Evolutionary conservation across 1,284 basidiomycete species (phyloP), one percentile per base, ranked within the genome.

Genomic region (Heterobasidion parviporum): DNA sequence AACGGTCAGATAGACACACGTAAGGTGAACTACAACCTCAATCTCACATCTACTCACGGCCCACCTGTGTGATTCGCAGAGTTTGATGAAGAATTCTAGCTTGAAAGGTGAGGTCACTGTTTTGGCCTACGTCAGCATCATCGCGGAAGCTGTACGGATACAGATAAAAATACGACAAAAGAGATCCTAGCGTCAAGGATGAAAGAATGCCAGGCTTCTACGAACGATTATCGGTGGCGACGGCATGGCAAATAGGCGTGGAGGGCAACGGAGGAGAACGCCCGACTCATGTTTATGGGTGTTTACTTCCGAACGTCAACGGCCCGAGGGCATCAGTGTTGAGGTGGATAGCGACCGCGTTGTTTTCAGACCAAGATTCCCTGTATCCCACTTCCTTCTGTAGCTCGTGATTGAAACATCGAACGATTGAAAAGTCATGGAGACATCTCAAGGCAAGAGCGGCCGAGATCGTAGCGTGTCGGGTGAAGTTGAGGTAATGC

Each of bases 381-480:
- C 26, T 26, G 26, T 26, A 26, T 26, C 26, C 26, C 26, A 26
- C 26, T 26, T 26, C 26, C 26, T 26, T 26, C 26, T 26, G 26
- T 26, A 26, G 26, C 26, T 26, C 26, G 26, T 26, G 26, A 26
- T 26, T 26, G 26, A 26, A 26, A 26, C 26, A 26, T 26, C 26
- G 26, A 26, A 41, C 38, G 3, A 5, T 41, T 10, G 10, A 41
- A 41, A 41, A 41, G 12, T 6, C 4, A 41, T 41, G 38, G 38
- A 41, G 10, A 8, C 26, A 26, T 26, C 26, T 26, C 26, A 26
- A 26, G 26, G 38, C n/a, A 41, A 41, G 38, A 41, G 38, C 38
- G 68, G 70, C 55, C 72, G 80, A 69, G 81, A 80, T 32, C 80
- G 82, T 61, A 84, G 82, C 62, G 68, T 78, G 18, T 84, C 82